A percentile compares a stretch with the other conserved stretches of the same genome.
phyloP scores from a whole-genome alignment of 176 grass and related monocot species.

The Hordeum vulgare region DNA sequence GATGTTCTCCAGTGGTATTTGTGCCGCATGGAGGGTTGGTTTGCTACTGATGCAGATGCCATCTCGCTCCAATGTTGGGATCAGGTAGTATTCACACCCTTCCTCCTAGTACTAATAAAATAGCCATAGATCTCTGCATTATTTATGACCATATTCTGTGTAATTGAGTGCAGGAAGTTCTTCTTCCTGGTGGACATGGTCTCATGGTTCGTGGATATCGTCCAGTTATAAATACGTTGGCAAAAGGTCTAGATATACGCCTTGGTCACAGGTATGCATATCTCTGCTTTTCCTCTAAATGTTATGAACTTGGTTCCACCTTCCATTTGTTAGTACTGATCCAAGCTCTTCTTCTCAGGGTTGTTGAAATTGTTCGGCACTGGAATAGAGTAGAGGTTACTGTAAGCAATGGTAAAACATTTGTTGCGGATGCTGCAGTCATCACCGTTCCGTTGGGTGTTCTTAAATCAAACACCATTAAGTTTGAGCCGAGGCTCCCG shows the following conservation, averaged over 20 bases:
- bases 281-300: neutral
- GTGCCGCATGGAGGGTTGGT: slow-evolving; percentile 99
- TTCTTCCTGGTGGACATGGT: slow-evolving; percentile 96
- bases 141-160: neutral
- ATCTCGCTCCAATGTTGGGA: slow-evolving; percentile 91
- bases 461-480: slow-evolving; percentile 69
- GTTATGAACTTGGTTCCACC: neutral
- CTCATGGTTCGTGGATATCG: slow-evolving; percentile 98
- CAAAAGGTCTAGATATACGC: slow-evolving; percentile 92
- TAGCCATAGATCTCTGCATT: slow-evolving; percentile 2
- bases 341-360: slow-evolving; percentile 40
- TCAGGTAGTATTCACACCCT: slow-evolving; percentile 28
- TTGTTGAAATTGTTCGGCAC: slow-evolving; percentile 70
- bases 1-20: slow-evolving; percentile 96
- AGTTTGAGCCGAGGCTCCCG: slow-evolving; percentile 78
- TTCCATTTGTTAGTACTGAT: slow-evolving; percentile 19
- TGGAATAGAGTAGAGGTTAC: slow-evolving; percentile 89
- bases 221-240: slow-evolving; percentile 90
- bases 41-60: slow-evolving; percentile 85
- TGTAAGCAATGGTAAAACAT: slow-evolving; percentile 76
- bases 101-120: neutral
- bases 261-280: slow-evolving; percentile 60
- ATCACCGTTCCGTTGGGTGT: slow-evolving; percentile 78
- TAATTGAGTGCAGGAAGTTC: slow-evolving; percentile 60
- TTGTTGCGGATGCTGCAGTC: slow-evolving; percentile 81